Percentiles rank a stretch among this genome's conserved stretches.
phyloP scores from a whole-genome alignment of 108 stramenopile species.

The Epithemia pelagica region DNA sequence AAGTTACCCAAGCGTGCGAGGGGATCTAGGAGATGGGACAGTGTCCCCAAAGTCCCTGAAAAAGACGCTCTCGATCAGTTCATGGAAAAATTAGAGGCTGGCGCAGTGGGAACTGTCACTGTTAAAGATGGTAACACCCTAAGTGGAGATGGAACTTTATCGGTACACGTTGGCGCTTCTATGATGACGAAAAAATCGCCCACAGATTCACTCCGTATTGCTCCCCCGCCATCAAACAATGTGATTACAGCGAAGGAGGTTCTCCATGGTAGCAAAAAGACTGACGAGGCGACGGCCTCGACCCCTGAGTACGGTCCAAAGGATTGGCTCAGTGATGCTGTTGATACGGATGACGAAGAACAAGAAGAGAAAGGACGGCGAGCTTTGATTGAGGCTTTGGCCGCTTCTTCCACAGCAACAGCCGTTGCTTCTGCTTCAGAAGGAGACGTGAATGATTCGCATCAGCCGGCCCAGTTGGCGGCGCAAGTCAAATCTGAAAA shows the following conservation, averaged over 20 bases:
- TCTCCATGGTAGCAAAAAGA: slow-evolving; percentile 26
- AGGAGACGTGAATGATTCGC: slow-evolving; percentile 30
- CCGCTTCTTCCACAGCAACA: slow-evolving; percentile 29
- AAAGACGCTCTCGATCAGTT: slow-evolving; percentile 75
- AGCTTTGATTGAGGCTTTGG: slow-evolving; percentile 72
- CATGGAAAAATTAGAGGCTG: slow-evolving; percentile 77
- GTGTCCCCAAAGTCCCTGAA: background rate
- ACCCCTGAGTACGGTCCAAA: slow-evolving; percentile 41
- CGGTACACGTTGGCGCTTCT: slow-evolving; percentile 36
- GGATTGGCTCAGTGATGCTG: slow-evolving; percentile 70
- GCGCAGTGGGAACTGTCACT: slow-evolving; percentile 46
- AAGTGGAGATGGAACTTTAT: slow-evolving; percentile 2
- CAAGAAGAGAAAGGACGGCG: slow-evolving; percentile 81
- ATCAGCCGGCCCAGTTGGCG: slow-evolving; percentile 22
- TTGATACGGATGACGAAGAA: slow-evolving; percentile 32
- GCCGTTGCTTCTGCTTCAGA: slow-evolving; percentile 21
- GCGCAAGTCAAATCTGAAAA: slow-evolving; percentile 79
- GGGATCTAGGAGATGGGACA: background rate
- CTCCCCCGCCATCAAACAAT: slow-evolving; percentile 32
- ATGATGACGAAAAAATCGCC: slow-evolving; percentile 33
- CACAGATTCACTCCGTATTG: slow-evolving; percentile 12
- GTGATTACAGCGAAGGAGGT: slow-evolving; percentile 38
- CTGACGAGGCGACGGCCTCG: slow-evolving; percentile 15
- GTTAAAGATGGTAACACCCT: slow-evolving; percentile 13
- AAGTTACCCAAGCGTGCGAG: slow-evolving; percentile 5